Evolutionary conservation across 2,329 filamentous ascomycete species (phyloP).

Genomic region (Colletotrichum tanaceti): DNA sequence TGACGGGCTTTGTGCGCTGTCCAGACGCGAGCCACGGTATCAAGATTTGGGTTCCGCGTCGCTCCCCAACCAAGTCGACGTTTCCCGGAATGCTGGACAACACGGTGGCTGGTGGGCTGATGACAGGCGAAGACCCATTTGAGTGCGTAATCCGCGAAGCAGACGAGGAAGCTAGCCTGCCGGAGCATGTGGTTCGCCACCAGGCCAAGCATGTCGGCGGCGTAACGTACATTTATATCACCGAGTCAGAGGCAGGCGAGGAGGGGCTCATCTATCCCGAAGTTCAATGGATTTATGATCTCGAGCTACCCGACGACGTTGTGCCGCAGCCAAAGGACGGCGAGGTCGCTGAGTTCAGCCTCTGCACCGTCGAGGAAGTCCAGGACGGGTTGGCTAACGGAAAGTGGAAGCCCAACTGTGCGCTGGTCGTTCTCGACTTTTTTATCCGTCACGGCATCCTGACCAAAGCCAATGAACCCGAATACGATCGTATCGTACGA

Average conservation of each 20-base stretch:
- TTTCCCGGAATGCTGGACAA: constrained; percentile 96
- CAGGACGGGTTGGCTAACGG: constrained; percentile 75
- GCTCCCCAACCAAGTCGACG: constrained; percentile 82
- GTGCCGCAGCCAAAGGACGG: constrained; percentile 83
- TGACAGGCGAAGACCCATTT: constrained; percentile 81
- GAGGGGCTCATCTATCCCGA: constrained; percentile 87
- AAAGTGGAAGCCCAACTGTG: constrained; percentile 94
- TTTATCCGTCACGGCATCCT: constrained; percentile 86
- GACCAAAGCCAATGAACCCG: constrained; percentile 80
- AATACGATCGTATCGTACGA: constrained; percentile 80
- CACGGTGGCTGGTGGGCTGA: constrained; percentile 86
- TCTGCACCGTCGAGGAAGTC: constrained; percentile 82
- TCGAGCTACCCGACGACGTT: constrained; percentile 77
- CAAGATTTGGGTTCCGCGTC: constrained; percentile 85
- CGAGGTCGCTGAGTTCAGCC: constrained; percentile 87
- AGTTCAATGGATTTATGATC: constrained; percentile 90
- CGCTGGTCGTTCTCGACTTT: constrained; percentile 86
- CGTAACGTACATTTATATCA: constrained; percentile 87
- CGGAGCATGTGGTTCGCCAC: constrained; percentile 74
- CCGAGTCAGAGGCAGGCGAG: constrained; percentile 83
- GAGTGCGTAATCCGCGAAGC: constrained; percentile 88
- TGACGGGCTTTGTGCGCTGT: constrained; percentile 76
- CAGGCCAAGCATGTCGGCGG: constrained; percentile 71
- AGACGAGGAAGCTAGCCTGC: constrained; percentile 87
- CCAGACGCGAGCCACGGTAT: constrained; percentile 63